Evolutionary conservation across 257 asterid genomes (phyloP).

Genomic region (Paulownia fortunei): DNA sequence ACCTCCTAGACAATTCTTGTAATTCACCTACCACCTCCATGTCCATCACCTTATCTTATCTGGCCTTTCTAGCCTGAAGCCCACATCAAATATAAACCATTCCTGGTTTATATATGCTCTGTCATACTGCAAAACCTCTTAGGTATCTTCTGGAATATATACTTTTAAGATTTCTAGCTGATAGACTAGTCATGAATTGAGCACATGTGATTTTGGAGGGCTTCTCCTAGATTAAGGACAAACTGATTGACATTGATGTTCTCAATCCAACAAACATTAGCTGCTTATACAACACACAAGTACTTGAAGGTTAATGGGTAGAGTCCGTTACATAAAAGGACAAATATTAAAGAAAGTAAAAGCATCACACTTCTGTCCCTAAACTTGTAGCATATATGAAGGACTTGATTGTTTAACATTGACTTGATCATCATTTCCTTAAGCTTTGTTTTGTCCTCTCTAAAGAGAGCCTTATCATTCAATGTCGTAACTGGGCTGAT

Average conservation of each 20-base stretch:
- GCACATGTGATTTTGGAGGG: neutral
- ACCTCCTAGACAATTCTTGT: too few species aligned
- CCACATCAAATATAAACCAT: too few species aligned
- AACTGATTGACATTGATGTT: neutral
- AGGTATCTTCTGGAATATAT: neutral
- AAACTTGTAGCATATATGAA: conserved; percentile 26
- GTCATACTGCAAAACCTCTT: too few species aligned
- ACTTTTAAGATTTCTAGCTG: neutral
- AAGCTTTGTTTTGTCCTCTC: neutral
- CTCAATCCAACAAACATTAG: conserved; percentile 33
- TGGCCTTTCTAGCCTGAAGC: too few species aligned
- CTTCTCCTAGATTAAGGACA: conserved; percentile 25
- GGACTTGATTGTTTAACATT: conserved; percentile 1
- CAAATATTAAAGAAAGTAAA: conserved; percentile 25
- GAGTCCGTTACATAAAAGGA: conserved; percentile 16
- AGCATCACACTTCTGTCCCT: conserved; percentile 20
- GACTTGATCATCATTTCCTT: conserved; percentile 22
- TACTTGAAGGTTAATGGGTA: neutral
- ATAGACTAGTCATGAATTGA: neutral
- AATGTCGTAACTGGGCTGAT: too few species aligned
- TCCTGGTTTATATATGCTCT: too few species aligned
- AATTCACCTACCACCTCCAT: too few species aligned
- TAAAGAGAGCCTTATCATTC: neutral
- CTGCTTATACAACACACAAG: conserved; percentile 34
- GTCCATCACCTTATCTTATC: too few species aligned